Base-by-base conservation (phyloP, 441 rosid species). In the Theobroma grandiflorum region DNA sequence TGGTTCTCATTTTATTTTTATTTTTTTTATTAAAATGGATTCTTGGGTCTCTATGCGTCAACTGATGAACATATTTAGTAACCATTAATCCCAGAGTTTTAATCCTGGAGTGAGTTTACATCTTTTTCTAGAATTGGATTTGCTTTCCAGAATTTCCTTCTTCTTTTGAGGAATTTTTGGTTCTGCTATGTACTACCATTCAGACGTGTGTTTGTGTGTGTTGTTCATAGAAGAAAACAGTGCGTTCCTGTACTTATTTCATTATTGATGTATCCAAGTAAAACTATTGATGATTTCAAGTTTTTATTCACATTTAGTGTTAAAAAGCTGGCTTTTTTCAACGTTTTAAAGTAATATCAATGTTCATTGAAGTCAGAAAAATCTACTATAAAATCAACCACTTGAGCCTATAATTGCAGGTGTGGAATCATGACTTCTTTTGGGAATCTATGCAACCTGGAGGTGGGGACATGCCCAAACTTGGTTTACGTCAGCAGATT, bases 381-480 rank as follows among this genome's bases (percentile, higher is more conserved):
- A 12, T 71, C 43, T 66, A 37, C 43, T 43, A 45, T 59, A 55
- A 69, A 57, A 67, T 43, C 63, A 40, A 14, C 33, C 16, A 62
- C 14, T 64, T 59, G 77, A 67, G 16, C 65, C 37, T 33, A 66
- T 22, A 40, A 38, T 69, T 83, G 78, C 84, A 94, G 99, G 95
- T 93, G 38, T 96, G 97, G 95, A 96, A 94, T 88, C 98, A 96
- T 85, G 93, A 94, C 79, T 96, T 94, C 88, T 96, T 96, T 76
- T 96, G 99, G 99, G 99, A 94, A 85, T 96, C 99, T 15, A 94
- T 96, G 98, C 95, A 92, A 87, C 99, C 98, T 77, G 95, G 95
- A 61, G 99, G 97, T 26, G 97, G 99, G 35, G 88, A 84, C 81
- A 74, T 82, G 87, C 95, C 98, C 43, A 62, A 81, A 85, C 91